Base-by-base conservation (phyloP, 371 early-diverging fungal species). In the Globomyces sp. region DNA sequence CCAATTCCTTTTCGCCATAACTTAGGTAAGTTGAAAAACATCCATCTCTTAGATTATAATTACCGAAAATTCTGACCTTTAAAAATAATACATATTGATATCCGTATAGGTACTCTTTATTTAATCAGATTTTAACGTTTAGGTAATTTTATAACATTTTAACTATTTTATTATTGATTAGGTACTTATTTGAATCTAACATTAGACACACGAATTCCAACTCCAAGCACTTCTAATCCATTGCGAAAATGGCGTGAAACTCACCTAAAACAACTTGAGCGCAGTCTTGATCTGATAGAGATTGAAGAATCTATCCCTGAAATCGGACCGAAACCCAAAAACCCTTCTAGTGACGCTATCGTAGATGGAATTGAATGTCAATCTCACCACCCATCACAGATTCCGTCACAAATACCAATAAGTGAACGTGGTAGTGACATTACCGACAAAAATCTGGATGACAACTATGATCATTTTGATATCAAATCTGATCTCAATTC, bases 221-320 rank as follows among this genome's bases (percentile, higher is more conserved):
- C 24, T 24, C 24, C 24, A 24, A 24, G 24, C 24, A 24, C 24
- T 24, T 24, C 24, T 1, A 60, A 60, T 10, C 61, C 61, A 2
- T 13, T 60, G 11, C 39, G 44, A 37, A 4, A n/a, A 44, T 60
- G 61, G 61, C 36, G 61, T 9, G 61, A 36, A 4, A 60, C 34
- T 50, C 61, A 48, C 41, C 36, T 50, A 41, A 49, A 46, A n/a
- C 34, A 1, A 6, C n/a, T 48, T 8, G 41, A 46, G 9, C 39
- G 44, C 2, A 41, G 61, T 8, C 10, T 60, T 6, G 61, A 46
- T 60, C 41, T 60, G 34, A 49, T 46, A 4, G 61, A 48, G 13
- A 9, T 50, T 9, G 61, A 60, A 60, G 61, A 60, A 37, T 40
- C 37, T 8, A 44, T 39, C 6, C 34, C 6, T 9, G 55, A 55